Evolutionary conservation across 2,329 filamentous ascomycete species (phyloP), one percentile per base, ranked within the genome.

Genomic region (Paecilomyces formosus): DNA sequence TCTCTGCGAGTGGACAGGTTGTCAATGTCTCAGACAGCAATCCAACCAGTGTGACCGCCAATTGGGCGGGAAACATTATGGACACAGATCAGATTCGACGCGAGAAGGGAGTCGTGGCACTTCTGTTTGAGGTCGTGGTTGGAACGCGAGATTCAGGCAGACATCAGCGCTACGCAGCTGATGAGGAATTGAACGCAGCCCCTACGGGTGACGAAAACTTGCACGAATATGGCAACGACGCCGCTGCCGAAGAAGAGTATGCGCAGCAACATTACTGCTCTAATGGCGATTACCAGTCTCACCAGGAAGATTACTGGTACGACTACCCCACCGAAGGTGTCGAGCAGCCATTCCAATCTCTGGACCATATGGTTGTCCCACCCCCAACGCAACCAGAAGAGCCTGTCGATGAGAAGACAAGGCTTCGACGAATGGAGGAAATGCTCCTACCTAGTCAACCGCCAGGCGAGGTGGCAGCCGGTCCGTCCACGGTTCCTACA

Each of bases 71-170:
- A 6, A 87, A 87, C 60, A 90, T 97, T 61, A 83, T 96, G 50
- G 92, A 97, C 65, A 99, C 94, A 0, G 88, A 94, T 63, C 85
- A 88, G 53, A 85, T 97, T 26, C 83, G 91, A 55, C 86, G 92
- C 49, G 91, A 96, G 70, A 97, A 96, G 70, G 91, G 90, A 8
- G 91, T 97, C n/a, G 87, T 97, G 22, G 88, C 87, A 0, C 89
- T 92, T 57, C 82, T 88, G 0, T 93, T 97, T 66, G 92, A 97
- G 71, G 84, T 96, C 13, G 80, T 96, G 1, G 86, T 97, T 21
- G 94, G 94, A 1, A 96, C 92, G 0, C 83, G 83, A 35, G 92
- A 99, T 72, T 93, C 86, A 65, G 83, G 82, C 60, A 74, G 82
- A 63, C 70, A 77, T 59, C 80, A 81, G 58, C 79, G 78, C 58